These are phyloP conservation scores for Cyclospora cayetanensis DNA, from an alignment of 169 alveolate genomes.

Conservation along the genomic window DNA sequence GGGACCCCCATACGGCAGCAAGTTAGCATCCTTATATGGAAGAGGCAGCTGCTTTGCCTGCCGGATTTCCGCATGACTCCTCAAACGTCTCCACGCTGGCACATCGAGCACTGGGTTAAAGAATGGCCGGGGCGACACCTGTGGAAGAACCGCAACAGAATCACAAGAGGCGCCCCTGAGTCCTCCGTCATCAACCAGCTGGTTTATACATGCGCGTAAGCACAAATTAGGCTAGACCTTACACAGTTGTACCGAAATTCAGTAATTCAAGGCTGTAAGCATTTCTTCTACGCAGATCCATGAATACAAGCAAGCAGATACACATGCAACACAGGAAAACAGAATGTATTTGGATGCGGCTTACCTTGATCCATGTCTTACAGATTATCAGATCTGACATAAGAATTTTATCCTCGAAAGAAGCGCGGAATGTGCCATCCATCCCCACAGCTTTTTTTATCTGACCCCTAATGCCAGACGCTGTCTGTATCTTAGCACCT, in stretches of 20 bases:
- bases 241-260: too few species aligned
- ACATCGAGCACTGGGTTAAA: constrained; percentile 81
- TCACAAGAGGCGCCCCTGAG: too few species aligned
- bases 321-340: too few species aligned
- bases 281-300: too few species aligned
- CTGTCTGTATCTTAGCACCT: constrained; percentile 97
- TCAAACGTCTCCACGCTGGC: constrained; percentile 80
- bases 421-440: constrained; percentile 97
- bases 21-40: constrained; percentile 74
- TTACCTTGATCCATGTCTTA: constrained; percentile 94
- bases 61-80: constrained; percentile 79
- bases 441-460: constrained; percentile 95
- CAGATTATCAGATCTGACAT: constrained; percentile 97
- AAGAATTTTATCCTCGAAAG: constrained; percentile 98
- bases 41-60: constrained; percentile 71
- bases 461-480: constrained; percentile 99
- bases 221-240: too few species aligned
- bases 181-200: too few species aligned
- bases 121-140: constrained; percentile 76
- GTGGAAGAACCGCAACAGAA: neutral
- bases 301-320: too few species aligned
- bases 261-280: too few species aligned
- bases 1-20: neutral
- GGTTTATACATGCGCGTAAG: too few species aligned
- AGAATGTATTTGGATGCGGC: too few species aligned